Evolutionary conservation across 2,329 filamentous ascomycete genomes (phyloP).

Genomic region (Drechslerella dactyloides): DNA sequence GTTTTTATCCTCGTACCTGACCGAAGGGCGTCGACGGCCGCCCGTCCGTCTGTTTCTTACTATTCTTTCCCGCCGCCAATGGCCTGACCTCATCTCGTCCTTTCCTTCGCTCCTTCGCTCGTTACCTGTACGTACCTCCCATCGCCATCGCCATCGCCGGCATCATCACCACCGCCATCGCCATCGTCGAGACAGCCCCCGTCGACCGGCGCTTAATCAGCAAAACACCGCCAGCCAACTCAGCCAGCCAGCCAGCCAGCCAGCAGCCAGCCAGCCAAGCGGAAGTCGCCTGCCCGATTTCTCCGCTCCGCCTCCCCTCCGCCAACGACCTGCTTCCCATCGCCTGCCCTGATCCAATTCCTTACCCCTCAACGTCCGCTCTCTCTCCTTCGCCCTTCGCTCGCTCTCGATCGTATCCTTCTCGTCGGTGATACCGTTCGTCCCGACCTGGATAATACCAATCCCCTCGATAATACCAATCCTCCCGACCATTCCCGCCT

Average conservation of each 20-base stretch:
- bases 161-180: no score
- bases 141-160: constrained; percentile 8
- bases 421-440: no score
- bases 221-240: not conserved
- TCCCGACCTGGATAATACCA: no score
- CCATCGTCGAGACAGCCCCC: not conserved
- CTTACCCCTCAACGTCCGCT: constrained; percentile 9
- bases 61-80: no score
- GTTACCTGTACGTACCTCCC: not conserved
- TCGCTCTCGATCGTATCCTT: constrained; percentile 15
- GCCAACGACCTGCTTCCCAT: constrained; percentile 9
- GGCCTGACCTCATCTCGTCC: not conserved
- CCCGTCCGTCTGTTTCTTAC: not conserved
- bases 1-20: not conserved
- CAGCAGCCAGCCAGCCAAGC: not conserved
- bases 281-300: constrained; percentile 27
- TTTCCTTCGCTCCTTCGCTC: constrained; percentile 17
- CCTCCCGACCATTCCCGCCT: no score
- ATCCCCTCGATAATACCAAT: no score
- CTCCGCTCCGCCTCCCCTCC: constrained; percentile 16
- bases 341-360: constrained; percentile 20
- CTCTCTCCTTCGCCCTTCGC: constrained; percentile 12
- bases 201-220: constrained; percentile 36
- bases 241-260: not conserved
- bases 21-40: not conserved